Evolutionary conservation across 1,284 basidiomycete genomes (phyloP).

Genomic region (Ceratobasidium theobromae): DNA sequence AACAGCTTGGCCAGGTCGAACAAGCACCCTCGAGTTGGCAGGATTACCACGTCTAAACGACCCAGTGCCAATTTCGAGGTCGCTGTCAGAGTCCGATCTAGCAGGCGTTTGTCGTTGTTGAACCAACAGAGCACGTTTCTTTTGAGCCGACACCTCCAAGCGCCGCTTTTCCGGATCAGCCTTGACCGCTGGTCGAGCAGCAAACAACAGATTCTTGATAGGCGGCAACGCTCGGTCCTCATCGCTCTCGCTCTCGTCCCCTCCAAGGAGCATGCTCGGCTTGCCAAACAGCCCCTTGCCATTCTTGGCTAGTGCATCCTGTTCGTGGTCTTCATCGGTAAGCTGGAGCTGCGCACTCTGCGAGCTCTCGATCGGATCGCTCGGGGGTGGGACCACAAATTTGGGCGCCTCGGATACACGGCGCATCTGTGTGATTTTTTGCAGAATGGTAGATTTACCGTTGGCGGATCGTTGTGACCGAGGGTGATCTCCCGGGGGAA

Average conservation of each 20-base stretch:
- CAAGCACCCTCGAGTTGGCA: background rate
- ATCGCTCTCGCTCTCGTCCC: background rate
- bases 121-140: slow-evolving; percentile 10
- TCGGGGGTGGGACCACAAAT: background rate
- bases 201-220: background rate
- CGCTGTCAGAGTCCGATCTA: slow-evolving; percentile 10
- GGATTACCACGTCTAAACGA: no score
- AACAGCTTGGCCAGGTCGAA: background rate
- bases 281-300: background rate
- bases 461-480: background rate
- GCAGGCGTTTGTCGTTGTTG: background rate
- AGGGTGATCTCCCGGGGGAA: slow-evolving; percentile 4
- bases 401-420: background rate
- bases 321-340: background rate
- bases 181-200: background rate
- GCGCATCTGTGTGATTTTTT: slow-evolving; percentile 5
- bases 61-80: background rate
- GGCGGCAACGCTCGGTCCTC: slow-evolving; percentile 1
- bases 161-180: background rate
- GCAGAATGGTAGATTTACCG: background rate
- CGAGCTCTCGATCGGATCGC: slow-evolving; percentile 20
- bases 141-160: background rate
- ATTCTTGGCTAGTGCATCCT: background rate
- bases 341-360: background rate
- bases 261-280: background rate